These are phyloP conservation scores for Citrus medica DNA, from an alignment of 345 rosid genomes.

Conservation along the genomic window DNA sequence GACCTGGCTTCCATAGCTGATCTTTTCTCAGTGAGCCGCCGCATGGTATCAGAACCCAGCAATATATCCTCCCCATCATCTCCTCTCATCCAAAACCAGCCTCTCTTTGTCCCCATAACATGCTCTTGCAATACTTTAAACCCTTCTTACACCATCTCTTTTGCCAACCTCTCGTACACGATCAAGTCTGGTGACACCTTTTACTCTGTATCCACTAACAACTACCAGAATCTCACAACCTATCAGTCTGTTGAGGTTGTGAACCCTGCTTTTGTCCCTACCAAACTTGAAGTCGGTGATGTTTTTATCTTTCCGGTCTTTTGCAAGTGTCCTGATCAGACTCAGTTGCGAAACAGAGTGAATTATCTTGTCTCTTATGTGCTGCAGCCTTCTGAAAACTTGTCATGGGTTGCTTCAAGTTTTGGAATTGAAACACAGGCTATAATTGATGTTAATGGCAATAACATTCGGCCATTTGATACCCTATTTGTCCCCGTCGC, in stretches of 20 bases:
- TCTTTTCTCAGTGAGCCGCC: constrained; percentile 57
- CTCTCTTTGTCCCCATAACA: constrained; percentile 55
- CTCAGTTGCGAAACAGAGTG: constrained; percentile 24
- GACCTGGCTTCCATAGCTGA: constrained; percentile 60
- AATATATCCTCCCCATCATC: constrained; percentile 54
- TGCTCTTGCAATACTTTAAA: constrained; percentile 54
- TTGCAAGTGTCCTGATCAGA: constrained; percentile 59
- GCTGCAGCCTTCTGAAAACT: constrained; percentile 54
- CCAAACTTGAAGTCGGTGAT: constrained; percentile 36
- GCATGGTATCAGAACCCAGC: constrained; percentile 55
- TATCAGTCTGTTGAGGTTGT: constrained; percentile 58
- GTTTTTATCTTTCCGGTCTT: constrained; percentile 46
- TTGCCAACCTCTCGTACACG: constrained; percentile 44
- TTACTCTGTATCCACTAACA: constrained; percentile 26
- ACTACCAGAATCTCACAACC: constrained; percentile 54
- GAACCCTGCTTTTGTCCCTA: constrained; percentile 49
- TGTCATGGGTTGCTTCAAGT: constrained; percentile 47
- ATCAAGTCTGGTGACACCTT: constrained; percentile 43
- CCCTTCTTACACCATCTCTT: constrained; percentile 32
- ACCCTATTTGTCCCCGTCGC: constrained; percentile 56
- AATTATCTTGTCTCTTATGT: constrained; percentile 58
- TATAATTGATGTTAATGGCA: constrained; percentile 44
- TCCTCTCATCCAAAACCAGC: constrained; percentile 40
- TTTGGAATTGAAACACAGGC: constrained; percentile 37
- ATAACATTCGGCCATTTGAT: constrained; percentile 24